Evolutionary conservation across 2,329 filamentous ascomycete genomes (phyloP).

Genomic region (Chaetoscypha palmicola): DNA sequence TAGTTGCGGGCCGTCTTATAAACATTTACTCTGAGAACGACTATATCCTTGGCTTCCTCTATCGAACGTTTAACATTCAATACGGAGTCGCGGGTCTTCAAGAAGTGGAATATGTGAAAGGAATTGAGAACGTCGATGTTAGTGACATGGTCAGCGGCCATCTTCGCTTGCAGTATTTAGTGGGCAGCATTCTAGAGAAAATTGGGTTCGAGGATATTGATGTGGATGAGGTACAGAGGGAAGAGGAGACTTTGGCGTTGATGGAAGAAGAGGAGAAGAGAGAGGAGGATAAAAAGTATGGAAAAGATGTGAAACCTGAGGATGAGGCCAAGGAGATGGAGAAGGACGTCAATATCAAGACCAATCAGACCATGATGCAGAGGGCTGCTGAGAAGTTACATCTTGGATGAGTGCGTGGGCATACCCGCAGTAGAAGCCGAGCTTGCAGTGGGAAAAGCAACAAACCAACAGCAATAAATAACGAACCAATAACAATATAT

Average conservation of each 20-base stretch:
- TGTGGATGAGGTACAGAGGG: constrained; percentile 38
- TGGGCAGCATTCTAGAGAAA: constrained; percentile 58
- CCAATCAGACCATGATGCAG: constrained; percentile 22
- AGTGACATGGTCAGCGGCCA: constrained; percentile 62
- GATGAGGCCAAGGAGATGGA: constrained; percentile 31
- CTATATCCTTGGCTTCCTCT: constrained; percentile 81
- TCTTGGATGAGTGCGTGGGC: no score
- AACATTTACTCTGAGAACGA: constrained; percentile 88
- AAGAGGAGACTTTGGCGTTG: constrained; percentile 37
- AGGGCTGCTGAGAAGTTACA: constrained; percentile 22
- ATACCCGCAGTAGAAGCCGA: no score
- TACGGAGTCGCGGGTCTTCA: constrained; percentile 81
- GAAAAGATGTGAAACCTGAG: constrained; percentile 24
- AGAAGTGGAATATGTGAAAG: constrained; percentile 58
- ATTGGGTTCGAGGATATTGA: constrained; percentile 55
- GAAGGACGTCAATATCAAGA: constrained; percentile 24
- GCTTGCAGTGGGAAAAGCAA: no score
- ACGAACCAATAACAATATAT: no score
- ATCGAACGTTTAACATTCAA: constrained; percentile 73
- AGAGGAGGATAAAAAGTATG: constrained; percentile 26
- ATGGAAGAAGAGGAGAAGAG: constrained; percentile 39
- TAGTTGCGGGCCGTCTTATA: constrained; percentile 76
- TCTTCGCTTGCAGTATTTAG: constrained; percentile 60
- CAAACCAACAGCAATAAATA: not conserved
- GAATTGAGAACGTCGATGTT: constrained; percentile 55